phyloP scores from a whole-genome alignment of 495 filamentous ascomycete genomes.

The Staphylotrichum longicolle region DNA sequence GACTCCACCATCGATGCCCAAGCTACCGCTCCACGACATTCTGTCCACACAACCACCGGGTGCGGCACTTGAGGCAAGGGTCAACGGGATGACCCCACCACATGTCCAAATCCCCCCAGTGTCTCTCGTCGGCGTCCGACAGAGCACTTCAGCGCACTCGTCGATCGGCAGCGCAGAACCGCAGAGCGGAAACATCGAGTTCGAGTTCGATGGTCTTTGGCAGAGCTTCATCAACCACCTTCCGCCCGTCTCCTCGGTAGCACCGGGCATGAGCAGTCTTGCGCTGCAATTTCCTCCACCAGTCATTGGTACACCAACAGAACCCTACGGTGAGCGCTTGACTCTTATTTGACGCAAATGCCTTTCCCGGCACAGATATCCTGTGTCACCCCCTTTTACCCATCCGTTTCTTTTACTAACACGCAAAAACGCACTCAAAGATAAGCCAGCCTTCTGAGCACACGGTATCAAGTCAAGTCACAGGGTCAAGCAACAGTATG shows the following conservation, averaged over 20 bases:
- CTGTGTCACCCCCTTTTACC: no score
- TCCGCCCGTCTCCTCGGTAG: slow-evolving; percentile 23
- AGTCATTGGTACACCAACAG: slow-evolving; percentile 16
- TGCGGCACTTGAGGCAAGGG: slow-evolving; percentile 9
- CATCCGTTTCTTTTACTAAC: slow-evolving; percentile 16
- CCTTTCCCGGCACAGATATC: not conserved
- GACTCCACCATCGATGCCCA: slow-evolving; percentile 22
- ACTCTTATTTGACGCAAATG: slow-evolving; percentile 6
- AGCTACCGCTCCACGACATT: slow-evolving; percentile 23
- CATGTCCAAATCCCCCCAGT: slow-evolving; percentile 1
- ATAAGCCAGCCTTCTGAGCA: slow-evolving; percentile 12
- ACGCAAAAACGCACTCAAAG: not conserved
- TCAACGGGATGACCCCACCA: slow-evolving; percentile 25
- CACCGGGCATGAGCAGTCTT: slow-evolving; percentile 11
- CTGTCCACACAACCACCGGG: slow-evolving; percentile 19
- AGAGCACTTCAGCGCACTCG: slow-evolving; percentile 24
- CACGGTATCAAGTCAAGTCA: not conserved
- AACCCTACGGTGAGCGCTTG: slow-evolving; percentile 26
- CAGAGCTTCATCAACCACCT: slow-evolving; percentile 41
- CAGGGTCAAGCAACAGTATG: not conserved
- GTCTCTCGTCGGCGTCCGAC: slow-evolving; percentile 14
- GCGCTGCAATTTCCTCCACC: slow-evolving; percentile 28
- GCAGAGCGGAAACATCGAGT: slow-evolving; percentile 43
- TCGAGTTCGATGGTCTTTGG: slow-evolving; percentile 59
- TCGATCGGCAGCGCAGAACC: slow-evolving; percentile 22